Evolutionary conservation across 1,284 basidiomycete species (phyloP).

Genomic region (Ustilago xerochloae): DNA sequence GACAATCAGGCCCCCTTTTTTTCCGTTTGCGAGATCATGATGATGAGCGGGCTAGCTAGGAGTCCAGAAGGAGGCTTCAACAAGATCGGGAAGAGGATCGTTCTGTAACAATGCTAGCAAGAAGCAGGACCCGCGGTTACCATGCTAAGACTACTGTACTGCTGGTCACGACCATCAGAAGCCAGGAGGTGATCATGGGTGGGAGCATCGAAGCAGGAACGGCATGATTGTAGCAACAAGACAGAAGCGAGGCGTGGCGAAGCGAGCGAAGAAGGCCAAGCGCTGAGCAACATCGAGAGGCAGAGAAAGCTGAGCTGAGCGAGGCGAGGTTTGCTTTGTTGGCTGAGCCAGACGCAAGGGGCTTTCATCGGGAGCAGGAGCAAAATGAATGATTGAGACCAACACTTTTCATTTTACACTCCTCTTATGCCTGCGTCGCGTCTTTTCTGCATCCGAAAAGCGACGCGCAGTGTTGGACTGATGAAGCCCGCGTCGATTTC

Average conservation of each 20-base stretch:
- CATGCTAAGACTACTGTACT: not conserved
- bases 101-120: not conserved
- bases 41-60: not conserved
- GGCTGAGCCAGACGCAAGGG: conserved; percentile 2
- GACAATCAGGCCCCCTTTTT: not conserved
- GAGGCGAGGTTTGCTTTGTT: not conserved
- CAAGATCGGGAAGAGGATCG: not conserved
- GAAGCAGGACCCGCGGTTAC: conserved; percentile 4
- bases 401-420: not conserved
- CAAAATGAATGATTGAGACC: not conserved
- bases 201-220: conserved; percentile 21
- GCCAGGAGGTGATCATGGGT: conserved; percentile 5
- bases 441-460: not conserved
- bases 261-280: not conserved
- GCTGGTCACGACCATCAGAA: not conserved
- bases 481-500: not conserved
- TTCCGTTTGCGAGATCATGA: not conserved
- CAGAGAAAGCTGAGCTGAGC: not conserved
- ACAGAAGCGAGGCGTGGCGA: not conserved
- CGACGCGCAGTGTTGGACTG: conserved; percentile 1
- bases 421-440: not conserved
- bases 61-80: not conserved
- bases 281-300: not conserved
- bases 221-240: too few species aligned
- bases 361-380: not conserved